A percentile compares a stretch with the other conserved stretches of the same genome.
phyloP scores from a whole-genome alignment of 306 rosid species.

The Lagenaria siceraria region DNA sequence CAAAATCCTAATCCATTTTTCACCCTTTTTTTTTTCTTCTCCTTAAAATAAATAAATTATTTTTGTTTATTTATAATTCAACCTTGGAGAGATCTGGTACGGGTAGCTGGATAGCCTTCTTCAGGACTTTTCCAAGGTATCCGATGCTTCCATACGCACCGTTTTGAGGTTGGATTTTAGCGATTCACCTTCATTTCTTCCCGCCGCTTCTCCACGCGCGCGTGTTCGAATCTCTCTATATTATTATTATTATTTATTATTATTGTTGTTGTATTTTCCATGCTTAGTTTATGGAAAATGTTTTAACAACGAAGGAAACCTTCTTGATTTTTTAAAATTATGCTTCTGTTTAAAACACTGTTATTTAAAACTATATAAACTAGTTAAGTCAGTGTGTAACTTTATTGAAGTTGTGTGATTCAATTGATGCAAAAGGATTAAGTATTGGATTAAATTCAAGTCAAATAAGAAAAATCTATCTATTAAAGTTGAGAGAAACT shows the following conservation, averaged over 20 bases:
- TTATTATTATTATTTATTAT: background rate
- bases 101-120: background rate
- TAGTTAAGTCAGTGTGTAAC: too few species aligned
- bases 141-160: constrained; percentile 7
- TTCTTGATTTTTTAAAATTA: background rate
- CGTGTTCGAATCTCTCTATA: background rate
- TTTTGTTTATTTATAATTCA: background rate
- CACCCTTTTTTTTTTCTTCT: background rate
- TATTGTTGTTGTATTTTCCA: too few species aligned
- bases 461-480: too few species aligned
- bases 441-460: too few species aligned
- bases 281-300: background rate
- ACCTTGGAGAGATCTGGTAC: background rate
- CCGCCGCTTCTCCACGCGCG: constrained; percentile 6
- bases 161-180: background rate
- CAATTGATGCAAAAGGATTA: too few species aligned
- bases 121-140: background rate
- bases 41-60: too few species aligned
- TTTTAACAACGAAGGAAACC: background rate
- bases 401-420: too few species aligned
- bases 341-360: background rate
- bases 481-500: too few species aligned
- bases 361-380: background rate
- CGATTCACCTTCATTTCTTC: background rate
- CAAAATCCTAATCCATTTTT: constrained; percentile 9